These are phyloP conservation scores for Albifimbria verrucaria DNA, from an alignment of 2,329 filamentous ascomycete genomes.

Conservation along the genomic window DNA sequence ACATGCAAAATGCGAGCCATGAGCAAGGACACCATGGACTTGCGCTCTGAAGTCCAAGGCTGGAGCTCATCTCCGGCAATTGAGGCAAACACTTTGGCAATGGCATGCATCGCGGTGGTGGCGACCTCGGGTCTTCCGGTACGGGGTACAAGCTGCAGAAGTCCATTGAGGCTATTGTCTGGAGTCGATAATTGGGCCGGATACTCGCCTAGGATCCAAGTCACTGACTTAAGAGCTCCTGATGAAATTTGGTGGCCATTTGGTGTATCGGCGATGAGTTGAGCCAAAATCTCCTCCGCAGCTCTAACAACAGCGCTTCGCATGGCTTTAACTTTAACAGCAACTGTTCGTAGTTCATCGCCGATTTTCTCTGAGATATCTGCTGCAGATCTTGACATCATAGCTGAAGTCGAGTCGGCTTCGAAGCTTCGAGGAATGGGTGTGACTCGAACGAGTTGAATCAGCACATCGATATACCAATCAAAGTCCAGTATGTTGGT, in stretches of 20 bases:
- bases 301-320: slow-evolving; percentile 77
- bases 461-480: slow-evolving; percentile 91
- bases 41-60: slow-evolving; percentile 70
- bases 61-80: slow-evolving; percentile 63
- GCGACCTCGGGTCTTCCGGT: slow-evolving; percentile 62
- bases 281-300: slow-evolving; percentile 71
- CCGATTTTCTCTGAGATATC: slow-evolving; percentile 72
- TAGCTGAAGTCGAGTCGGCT: slow-evolving; percentile 27
- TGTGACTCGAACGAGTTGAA: slow-evolving; percentile 75
- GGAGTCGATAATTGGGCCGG: slow-evolving; percentile 67
- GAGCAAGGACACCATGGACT: slow-evolving; percentile 71
- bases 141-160: slow-evolving; percentile 65
- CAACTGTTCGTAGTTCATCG: slow-evolving; percentile 81
- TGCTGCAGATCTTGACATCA: slow-evolving; percentile 22
- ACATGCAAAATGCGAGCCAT: slow-evolving; percentile 80
- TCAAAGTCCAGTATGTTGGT: slow-evolving; percentile 85
- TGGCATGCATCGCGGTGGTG: slow-evolving; percentile 77
- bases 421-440: slow-evolving; percentile 44
- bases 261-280: slow-evolving; percentile 49
- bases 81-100: slow-evolving; percentile 78
- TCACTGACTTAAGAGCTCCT: slow-evolving; percentile 69
- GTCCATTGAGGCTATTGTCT: slow-evolving; percentile 67
- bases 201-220: slow-evolving; percentile 90
- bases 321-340: slow-evolving; percentile 85
- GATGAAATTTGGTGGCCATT: slow-evolving; percentile 54